Percentiles rank a stretch among this genome's conserved stretches.
Conservation (phyloP, 805 yeast species). For the Barnettozyma siamensis region DNA sequence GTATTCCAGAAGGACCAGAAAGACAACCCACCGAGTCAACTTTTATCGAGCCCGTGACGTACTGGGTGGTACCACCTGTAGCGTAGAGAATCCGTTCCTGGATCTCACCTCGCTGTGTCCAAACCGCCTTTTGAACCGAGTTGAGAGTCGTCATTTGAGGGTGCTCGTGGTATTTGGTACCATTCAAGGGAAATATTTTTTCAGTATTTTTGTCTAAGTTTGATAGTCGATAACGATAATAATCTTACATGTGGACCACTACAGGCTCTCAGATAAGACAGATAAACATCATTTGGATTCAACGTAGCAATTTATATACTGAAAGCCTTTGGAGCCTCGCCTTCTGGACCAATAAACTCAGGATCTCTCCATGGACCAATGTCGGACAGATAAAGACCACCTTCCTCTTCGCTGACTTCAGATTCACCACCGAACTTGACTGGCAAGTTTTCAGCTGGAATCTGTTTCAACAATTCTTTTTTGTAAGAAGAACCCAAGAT, state of each 20-base stretch:
- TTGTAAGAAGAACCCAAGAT: constrained; percentile 76
- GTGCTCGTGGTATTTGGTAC: too few species aligned
- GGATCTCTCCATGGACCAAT: constrained; percentile 97
- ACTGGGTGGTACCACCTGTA: neutral
- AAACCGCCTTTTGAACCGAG: neutral
- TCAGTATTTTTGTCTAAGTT: too few species aligned
- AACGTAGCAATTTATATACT: neutral
- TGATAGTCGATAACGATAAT: too few species aligned
- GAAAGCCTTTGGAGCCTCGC: constrained; percentile 74
- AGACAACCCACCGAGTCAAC: neutral
- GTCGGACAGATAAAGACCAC: constrained; percentile 83
- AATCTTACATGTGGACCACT: too few species aligned
- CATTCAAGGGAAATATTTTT: too few species aligned
- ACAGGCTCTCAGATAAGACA: too few species aligned
- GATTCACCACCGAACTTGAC: constrained; percentile 84
- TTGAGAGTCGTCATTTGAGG: neutral
- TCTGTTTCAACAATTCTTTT: constrained; percentile 81
- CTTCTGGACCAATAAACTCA: constrained; percentile 88
- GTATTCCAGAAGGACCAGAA: neutral
- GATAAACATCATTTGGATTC: too few species aligned
- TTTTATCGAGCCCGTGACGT: neutral
- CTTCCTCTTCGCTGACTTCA: constrained; percentile 55
- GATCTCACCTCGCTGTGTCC: neutral
- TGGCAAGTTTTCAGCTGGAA: constrained; percentile 91
- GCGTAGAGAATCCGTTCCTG: neutral